Evolutionary conservation across 208 protist genomes (phyloP).

Genomic region (Acanthamoeba lugdunensis): DNA sequence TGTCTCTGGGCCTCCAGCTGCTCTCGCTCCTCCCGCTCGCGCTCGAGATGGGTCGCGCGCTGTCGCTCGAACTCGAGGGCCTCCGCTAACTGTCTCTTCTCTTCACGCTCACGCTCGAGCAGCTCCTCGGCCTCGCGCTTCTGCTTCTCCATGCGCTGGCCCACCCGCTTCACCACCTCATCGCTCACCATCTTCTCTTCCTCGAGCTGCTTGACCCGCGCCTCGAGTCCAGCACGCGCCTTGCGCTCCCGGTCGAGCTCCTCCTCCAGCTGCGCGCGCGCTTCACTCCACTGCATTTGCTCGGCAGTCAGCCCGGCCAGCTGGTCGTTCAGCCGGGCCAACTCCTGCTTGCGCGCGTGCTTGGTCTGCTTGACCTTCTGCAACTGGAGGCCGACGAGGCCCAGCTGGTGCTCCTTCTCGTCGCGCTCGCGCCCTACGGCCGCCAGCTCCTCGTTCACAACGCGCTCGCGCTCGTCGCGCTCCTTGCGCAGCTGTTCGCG

Average conservation of each 20-base stretch:
- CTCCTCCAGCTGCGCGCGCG: not conserved
- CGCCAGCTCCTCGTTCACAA: not conserved
- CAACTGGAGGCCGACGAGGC: conserved; percentile 10
- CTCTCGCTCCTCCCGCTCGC: not conserved
- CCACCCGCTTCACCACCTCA: conserved; percentile 25
- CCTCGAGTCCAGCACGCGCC: not conserved
- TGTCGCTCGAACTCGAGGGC: not conserved
- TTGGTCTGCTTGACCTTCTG: conserved; percentile 28
- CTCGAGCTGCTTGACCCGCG: not conserved
- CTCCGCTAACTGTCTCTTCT: not conserved
- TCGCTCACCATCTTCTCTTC: conserved; percentile 43
- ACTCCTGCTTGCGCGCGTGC: not conserved
- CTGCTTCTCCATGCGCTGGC: conserved; percentile 39
- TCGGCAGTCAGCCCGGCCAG: not conserved
- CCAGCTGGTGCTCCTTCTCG: conserved; percentile 32
- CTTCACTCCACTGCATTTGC: not conserved
- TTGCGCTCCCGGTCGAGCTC: not conserved
- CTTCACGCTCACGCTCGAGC: not conserved
- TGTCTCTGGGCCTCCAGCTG: conserved; percentile 15
- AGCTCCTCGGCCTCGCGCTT: not conserved
- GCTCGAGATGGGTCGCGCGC: not conserved
- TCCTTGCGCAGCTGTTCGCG: not conserved
- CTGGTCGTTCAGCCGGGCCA: not conserved
- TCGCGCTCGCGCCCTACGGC: not conserved
- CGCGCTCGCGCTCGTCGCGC: not conserved